Percentiles rank a stretch among this genome's conserved stretches.
Conservation (phyloP, 176 grass and related monocot species). For the Hyparrhenia diplandra region DNA sequence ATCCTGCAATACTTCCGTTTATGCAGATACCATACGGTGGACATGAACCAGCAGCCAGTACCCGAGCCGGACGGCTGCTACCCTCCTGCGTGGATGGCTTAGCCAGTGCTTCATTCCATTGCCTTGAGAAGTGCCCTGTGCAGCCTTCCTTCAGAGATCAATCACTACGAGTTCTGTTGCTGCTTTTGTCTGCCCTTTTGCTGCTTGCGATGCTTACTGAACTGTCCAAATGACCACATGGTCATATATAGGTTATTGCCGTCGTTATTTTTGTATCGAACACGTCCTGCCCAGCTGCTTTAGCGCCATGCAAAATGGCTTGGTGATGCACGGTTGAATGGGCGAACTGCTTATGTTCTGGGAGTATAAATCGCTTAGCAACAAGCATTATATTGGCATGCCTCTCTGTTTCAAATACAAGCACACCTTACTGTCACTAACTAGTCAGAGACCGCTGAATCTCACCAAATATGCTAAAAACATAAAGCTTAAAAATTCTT, state of each 20-base stretch:
- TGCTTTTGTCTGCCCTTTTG: neutral
- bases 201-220: neutral
- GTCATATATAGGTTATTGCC: neutral
- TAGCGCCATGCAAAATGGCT: neutral
- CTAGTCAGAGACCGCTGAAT: neutral
- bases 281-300: neutral
- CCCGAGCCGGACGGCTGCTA: neutral
- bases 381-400: neutral
- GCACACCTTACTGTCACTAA: neutral
- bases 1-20: neutral
- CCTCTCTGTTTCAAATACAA: neutral
- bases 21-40: slow-evolving; percentile 24
- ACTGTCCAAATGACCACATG: neutral
- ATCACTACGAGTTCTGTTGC: neutral
- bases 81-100: slow-evolving; percentile 37
- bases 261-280: neutral
- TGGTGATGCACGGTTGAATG: neutral
- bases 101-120: neutral
- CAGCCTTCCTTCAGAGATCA: neutral
- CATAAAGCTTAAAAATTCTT: too few relatives aligned
- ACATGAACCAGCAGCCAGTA: slow-evolving; percentile 27
- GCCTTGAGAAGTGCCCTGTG: neutral
- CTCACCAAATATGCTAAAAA: neutral
- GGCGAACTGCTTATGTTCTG: neutral
- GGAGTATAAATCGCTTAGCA: neutral